Base-by-base conservation (phyloP, 2,329 filamentous ascomycete species). In the Trichoderma koningii region DNA sequence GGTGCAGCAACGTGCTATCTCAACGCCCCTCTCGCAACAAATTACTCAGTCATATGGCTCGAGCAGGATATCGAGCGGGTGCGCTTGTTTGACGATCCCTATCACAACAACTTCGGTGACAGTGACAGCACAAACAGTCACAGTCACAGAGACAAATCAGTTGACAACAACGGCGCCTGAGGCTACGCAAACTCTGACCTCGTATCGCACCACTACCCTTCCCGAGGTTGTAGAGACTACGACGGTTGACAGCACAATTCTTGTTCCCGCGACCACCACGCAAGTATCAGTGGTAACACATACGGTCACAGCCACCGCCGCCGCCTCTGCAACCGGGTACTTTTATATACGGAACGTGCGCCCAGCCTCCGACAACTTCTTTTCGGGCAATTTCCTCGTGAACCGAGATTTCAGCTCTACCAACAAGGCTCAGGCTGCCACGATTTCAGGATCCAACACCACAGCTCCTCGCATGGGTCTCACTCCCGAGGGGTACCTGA, bases 401-500 rank as follows among this genome's bases (percentile, higher is more conserved):
- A 56, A 56, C 17, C 53, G 53, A 1, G 53, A 56, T 30, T 56
- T 56, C n/a, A 56, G 53, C 23, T 6, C 23, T n/a, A 28, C 53
- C 38, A 56, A 56, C 23, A 56, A 44, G 21, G 23, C 44, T 10
- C 53, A 56, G 53, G 38, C 23, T 45, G 38, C 53, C 17, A 30
- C 53, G n/a, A 56, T 56, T 19, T 7, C 53, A n/a, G 53, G 53
- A 44, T 2, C 38, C 53, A 56, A 56, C 19, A 56, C 38, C 38
- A 56, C 53, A 19, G 53, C 53, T 56, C 53, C 53, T 44, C 38
- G 53, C 19, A 56, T 56, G 53, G 53, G 53, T 14, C 53, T 56
- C 38, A 56, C 53, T 56, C 53, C 53, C 9, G 38, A 56, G 38
- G 53, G 53, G 7, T 56, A 45, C 15, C 38, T 56, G 4, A 56